phyloP scores from a whole-genome alignment of 208 protist genomes.

The Trichomonas gallinae region DNA sequence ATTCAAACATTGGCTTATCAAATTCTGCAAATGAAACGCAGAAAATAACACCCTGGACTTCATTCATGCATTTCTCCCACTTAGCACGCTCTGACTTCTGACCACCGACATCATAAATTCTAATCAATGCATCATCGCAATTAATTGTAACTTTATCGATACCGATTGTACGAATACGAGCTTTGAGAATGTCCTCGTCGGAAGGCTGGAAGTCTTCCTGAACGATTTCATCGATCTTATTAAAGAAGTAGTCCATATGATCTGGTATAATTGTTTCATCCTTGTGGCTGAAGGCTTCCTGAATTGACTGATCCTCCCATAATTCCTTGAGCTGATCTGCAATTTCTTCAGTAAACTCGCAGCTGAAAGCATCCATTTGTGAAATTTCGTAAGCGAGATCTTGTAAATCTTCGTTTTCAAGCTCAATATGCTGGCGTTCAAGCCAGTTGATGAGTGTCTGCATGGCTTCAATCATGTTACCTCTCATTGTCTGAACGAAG shows the following conservation, averaged over 20 bases:
- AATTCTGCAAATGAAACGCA: constrained; percentile 3
- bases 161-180: constrained; percentile 6
- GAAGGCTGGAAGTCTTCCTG: constrained; percentile 24
- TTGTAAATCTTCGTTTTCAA: background rate
- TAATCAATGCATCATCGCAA: background rate
- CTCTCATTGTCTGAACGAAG: background rate
- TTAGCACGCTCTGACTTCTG: constrained; percentile 38
- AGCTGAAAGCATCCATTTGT: background rate
- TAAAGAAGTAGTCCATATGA: constrained; percentile 26
- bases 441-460: background rate
- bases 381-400: background rate
- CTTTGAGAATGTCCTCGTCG: constrained; percentile 28
- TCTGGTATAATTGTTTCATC: constrained; percentile 13
- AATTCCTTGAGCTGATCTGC: background rate
- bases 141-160: background rate
- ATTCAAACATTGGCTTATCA: constrained; percentile 19
- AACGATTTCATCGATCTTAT: constrained; percentile 22
- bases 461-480: background rate
- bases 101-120: constrained; percentile 37
- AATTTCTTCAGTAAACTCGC: background rate
- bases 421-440: background rate
- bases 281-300: background rate
- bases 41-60: constrained; percentile 9
- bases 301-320: background rate
- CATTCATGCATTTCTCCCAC: constrained; percentile 36